Percentiles rank a stretch among this genome's conserved stretches.
Evolutionary conservation across 2,329 filamentous ascomycete genomes (phyloP).

Genomic region (Ophiostoma australiae): DNA sequence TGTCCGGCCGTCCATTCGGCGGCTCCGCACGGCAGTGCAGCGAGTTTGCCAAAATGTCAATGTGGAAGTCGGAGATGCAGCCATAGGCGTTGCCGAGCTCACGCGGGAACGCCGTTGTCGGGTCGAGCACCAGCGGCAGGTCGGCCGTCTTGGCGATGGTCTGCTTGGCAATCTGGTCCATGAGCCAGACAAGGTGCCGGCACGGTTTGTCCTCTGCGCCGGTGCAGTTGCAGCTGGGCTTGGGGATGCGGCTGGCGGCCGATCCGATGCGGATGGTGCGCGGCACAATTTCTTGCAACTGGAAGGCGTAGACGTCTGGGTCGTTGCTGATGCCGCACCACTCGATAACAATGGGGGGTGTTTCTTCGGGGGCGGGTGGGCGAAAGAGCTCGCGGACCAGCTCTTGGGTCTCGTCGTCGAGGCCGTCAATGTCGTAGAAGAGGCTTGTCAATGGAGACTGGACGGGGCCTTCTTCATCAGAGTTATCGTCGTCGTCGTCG

Average conservation of each 20-base stretch:
- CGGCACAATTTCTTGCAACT: slow-evolving; percentile 51
- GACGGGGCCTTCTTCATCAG: slow-evolving; percentile 32
- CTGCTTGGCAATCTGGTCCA: slow-evolving; percentile 49
- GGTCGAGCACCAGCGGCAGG: slow-evolving; percentile 33
- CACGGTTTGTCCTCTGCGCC: slow-evolving; percentile 37
- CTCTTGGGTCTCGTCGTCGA: slow-evolving; percentile 31
- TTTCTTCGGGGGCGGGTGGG: slow-evolving; percentile 33
- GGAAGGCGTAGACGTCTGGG: slow-evolving; percentile 49
- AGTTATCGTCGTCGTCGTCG: slow-evolving; percentile 27
- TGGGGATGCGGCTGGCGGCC: slow-evolving; percentile 37
- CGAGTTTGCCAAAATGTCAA: slow-evolving; percentile 48
- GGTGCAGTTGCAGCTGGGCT: slow-evolving; percentile 46
- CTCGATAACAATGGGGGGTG: slow-evolving; percentile 47
- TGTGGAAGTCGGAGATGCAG: slow-evolving; percentile 46
- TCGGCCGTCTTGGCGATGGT: slow-evolving; percentile 34
- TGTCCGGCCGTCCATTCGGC: slow-evolving; percentile 31
- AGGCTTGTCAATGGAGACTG: slow-evolving; percentile 36
- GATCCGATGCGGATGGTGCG: slow-evolving; percentile 48
- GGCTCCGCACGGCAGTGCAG: slow-evolving; percentile 46
- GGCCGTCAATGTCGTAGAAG: slow-evolving; percentile 33
- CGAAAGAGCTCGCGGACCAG: slow-evolving; percentile 43
- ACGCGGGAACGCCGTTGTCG: slow-evolving; percentile 33
- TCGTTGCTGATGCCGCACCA: slow-evolving; percentile 40
- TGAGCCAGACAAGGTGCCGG: slow-evolving; percentile 51
- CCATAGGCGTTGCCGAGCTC: slow-evolving; percentile 34